These are phyloP conservation scores for Bipolaris zeicola DNA, from an alignment of 2,329 filamentous ascomycete species.

Conservation along the genomic window DNA sequence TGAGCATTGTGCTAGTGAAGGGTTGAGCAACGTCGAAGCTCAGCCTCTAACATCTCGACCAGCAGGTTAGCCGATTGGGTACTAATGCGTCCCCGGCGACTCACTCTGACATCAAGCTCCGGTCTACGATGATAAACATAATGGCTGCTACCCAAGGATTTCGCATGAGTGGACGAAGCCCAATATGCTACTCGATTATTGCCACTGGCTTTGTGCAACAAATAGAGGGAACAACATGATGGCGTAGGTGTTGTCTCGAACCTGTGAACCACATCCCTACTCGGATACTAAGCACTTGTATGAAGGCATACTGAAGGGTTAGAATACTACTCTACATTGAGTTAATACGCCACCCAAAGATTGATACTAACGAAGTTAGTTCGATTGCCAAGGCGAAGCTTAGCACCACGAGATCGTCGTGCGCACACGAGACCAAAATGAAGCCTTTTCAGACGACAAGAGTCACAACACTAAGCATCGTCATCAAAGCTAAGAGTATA, in stretches of 20 bases:
- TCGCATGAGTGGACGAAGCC: not conserved
- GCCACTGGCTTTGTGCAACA: not conserved
- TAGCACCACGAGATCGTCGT: constrained; percentile 6
- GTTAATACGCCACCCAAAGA: not conserved
- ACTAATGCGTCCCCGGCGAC: not conserved
- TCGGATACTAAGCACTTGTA: not conserved
- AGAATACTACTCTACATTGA: not conserved
- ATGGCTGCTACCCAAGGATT: not conserved
- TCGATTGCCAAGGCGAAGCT: not conserved
- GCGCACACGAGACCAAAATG: constrained; percentile 7
- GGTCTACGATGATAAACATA: not conserved
- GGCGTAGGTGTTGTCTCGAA: not conserved
- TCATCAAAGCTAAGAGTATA: not conserved
- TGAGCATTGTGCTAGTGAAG: no score
- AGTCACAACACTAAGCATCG: not conserved
- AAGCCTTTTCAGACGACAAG: not conserved
- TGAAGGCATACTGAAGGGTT: not conserved
- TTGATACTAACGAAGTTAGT: not conserved
- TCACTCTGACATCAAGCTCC: not conserved
- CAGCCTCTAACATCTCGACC: no score
- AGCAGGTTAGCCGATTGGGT: not conserved
- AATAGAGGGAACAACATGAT: not conserved
- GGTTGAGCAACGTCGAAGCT: no score
- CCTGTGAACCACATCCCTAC: not conserved
- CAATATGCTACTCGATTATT: not conserved